Conservation (phyloP, 352 stramenopile genomes). For the Phytophthora rubi region DNA sequence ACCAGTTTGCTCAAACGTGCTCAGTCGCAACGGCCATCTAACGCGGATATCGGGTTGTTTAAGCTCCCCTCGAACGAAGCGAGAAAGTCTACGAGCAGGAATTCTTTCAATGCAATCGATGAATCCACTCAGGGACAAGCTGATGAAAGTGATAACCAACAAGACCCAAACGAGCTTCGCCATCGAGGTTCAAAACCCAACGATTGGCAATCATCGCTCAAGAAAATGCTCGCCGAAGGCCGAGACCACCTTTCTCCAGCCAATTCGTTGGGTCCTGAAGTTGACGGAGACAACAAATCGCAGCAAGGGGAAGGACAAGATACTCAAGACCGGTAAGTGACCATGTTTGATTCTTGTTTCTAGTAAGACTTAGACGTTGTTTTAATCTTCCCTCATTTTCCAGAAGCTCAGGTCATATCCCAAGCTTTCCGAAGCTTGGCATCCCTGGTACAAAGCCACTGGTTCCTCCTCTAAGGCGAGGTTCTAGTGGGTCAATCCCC, state of each 20-base stretch:
- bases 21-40: slow-evolving; percentile 43
- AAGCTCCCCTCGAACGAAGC: slow-evolving; percentile 8
- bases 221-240: slow-evolving; percentile 59
- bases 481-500: slow-evolving; percentile 24
- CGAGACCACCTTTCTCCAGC: slow-evolving; percentile 24
- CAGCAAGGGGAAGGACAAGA: slow-evolving; percentile 16
- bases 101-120: slow-evolving; percentile 1
- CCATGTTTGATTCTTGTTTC: background rate
- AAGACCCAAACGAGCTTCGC: slow-evolving; percentile 14
- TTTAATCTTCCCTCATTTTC: background rate
- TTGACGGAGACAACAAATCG: slow-evolving; percentile 8
- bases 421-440: slow-evolving; percentile 59
- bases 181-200: slow-evolving; percentile 20
- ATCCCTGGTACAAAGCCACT: slow-evolving; percentile 59
- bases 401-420: slow-evolving; percentile 24
- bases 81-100: slow-evolving; percentile 9
- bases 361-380: background rate
- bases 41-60: slow-evolving; percentile 16
- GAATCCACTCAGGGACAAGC: slow-evolving; percentile 9
- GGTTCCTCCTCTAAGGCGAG: slow-evolving; percentile 36
- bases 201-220: slow-evolving; percentile 66
- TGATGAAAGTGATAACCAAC: slow-evolving; percentile 20
- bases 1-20: slow-evolving; percentile 39
- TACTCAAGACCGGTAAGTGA: slow-evolving; percentile 7
- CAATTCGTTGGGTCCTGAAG: slow-evolving; percentile 5